These are phyloP conservation scores for Penicilliopsis zonata DNA, from an alignment of 495 filamentous ascomycete species.

Conservation along the genomic window DNA sequence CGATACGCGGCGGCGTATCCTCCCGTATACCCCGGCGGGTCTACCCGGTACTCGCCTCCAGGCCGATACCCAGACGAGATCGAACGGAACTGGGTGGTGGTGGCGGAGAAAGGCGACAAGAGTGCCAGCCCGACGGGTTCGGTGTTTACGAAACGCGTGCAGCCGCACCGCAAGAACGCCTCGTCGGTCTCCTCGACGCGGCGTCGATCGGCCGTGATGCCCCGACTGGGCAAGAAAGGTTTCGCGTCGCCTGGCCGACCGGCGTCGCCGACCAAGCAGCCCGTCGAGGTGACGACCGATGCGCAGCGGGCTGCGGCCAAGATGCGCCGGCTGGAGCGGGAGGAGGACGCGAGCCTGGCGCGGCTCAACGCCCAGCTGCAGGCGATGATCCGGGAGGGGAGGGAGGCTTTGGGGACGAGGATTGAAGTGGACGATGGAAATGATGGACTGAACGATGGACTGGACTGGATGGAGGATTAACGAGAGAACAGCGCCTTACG, in stretches of 20 bases:
- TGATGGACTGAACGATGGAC: conserved; percentile 34
- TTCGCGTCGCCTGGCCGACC: conserved; percentile 15
- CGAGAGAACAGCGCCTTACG: too few species aligned
- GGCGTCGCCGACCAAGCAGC: conserved; percentile 27
- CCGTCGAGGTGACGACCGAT: conserved; percentile 40
- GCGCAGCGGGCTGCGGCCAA: conserved; percentile 55
- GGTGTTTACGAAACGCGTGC: conserved; percentile 8
- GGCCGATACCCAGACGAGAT: conserved; percentile 35
- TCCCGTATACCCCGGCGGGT: conserved; percentile 31
- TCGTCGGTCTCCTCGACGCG: conserved; percentile 12
- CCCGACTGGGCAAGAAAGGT: conserved; percentile 16
- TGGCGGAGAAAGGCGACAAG: conserved; percentile 28
- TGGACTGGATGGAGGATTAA: too few species aligned
- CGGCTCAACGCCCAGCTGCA: conserved; percentile 67
- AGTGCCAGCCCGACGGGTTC: conserved; percentile 3
- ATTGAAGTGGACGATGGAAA: conserved; percentile 55
- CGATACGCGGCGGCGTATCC: too few species aligned
- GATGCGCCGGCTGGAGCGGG: conserved; percentile 57
- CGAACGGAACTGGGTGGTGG: conserved; percentile 62
- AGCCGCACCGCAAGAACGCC: conserved; percentile 11
- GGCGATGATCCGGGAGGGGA: conserved; percentile 79
- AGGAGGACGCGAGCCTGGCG: conserved; percentile 65
- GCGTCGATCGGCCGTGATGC: conserved; percentile 12
- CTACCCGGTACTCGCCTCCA: conserved; percentile 22
- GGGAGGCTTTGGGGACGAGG: conserved; percentile 72